These are phyloP conservation scores for Fusarium subtropicale DNA, from an alignment of 2,329 filamentous ascomycete genomes.

Conservation along the genomic window DNA sequence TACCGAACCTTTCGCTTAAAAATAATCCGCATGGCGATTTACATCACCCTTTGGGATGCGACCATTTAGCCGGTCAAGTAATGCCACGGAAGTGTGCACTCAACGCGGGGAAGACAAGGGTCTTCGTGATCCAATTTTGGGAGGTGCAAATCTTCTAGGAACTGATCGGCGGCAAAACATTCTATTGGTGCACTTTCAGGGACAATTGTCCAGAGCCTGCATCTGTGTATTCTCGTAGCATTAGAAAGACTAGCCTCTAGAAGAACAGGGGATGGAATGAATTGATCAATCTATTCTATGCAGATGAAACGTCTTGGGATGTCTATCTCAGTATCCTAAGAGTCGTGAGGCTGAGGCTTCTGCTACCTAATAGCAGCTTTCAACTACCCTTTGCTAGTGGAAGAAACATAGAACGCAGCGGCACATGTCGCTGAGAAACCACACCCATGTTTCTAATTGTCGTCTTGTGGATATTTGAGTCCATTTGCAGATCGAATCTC, in stretches of 20 bases:
- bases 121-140: neutral
- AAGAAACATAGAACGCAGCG: too few species aligned
- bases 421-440: too few species aligned
- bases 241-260: too few species aligned
- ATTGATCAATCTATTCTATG: too few species aligned
- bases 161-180: neutral
- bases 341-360: too few species aligned
- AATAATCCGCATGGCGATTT: neutral
- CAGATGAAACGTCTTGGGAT: too few species aligned
- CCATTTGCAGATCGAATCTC: slow-evolving; percentile 51
- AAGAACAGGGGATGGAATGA: too few species aligned
- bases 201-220: neutral
- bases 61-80: slow-evolving; percentile 16
- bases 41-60: neutral
- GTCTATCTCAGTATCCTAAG: too few species aligned
- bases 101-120: slow-evolving; percentile 28
- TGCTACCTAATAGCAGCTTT: too few species aligned
- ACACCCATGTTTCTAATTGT: neutral
- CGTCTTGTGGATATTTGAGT: slow-evolving; percentile 21
- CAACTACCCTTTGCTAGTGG: too few species aligned
- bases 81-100: neutral
- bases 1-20: slow-evolving; percentile 15
- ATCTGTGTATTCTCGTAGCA: neutral
- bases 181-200: neutral
- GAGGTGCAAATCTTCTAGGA: neutral